Evolutionary conservation across 73 alveolate genomes (phyloP), one percentile per base, ranked within the genome.

Genomic region (Symbiodinium pilosum): DNA sequence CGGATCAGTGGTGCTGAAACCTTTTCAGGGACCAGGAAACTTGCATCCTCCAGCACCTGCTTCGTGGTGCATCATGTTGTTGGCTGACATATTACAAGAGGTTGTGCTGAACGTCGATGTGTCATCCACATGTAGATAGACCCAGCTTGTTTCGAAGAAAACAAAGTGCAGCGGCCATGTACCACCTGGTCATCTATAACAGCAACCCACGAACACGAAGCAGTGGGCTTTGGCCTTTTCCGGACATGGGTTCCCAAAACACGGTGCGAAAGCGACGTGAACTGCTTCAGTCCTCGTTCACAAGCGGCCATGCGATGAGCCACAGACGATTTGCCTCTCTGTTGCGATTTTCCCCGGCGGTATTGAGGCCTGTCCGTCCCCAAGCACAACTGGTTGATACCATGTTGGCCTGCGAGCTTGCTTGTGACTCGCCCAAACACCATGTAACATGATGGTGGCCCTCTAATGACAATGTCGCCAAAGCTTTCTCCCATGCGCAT

Each of bases 61-160:
- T 0, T 59, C 39, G 47, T 24, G 26, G 0, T 39, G 38, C 71
- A 88, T 4, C 38, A 88, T 32, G 68, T 0, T 56, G 43, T 59
- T 54, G 0, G 85, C n/a, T 1, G 12, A 28, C 40, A 59, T 1
- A 0, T 12, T 40, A 2, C 86, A 38, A 2, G n/a, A 9, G 1
- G 12, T 21, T 2, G 47, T 54, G 24, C 64, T 32, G 86, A 88
- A 14, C 86, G 47, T 1, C 18, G 40, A 54, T 28, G 95, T 88
- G 95, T 88, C 95, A 28, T 56, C 95, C 36, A 88, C 95, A 24
- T 88, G 95, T 0, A 88, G 54, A 88, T 56, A 88, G 2, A 39
- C 89, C 59, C 68, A 11, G 56, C 52, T 64, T 83, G 89, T 4
- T 30, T 21, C 0, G 89, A 42, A 26, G 39, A 18, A 20, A 43